phyloP scores from a whole-genome alignment of 2,329 filamentous ascomycete genomes.

The Nemania sp. region DNA sequence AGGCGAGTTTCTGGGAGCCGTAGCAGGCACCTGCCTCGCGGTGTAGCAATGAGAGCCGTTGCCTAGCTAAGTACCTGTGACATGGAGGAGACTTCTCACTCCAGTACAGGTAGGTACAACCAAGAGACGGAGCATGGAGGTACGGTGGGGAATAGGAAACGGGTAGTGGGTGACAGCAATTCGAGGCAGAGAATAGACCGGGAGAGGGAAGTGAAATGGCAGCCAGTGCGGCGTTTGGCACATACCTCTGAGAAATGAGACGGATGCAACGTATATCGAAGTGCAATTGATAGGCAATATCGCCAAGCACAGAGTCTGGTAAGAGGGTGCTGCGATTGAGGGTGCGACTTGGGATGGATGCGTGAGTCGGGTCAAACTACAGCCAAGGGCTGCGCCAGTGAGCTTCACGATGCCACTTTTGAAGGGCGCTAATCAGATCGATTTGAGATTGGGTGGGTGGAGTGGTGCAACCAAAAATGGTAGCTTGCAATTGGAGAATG shows the following conservation, averaged over 20 bases:
- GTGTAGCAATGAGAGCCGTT: conserved; percentile 1
- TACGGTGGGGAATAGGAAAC: not conserved
- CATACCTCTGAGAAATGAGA: conserved; percentile 9
- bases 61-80: not conserved
- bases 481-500: conserved; percentile 26
- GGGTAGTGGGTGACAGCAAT: not conserved
- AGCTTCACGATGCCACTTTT: conserved; percentile 33
- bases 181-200: not conserved
- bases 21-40: conserved; percentile 7
- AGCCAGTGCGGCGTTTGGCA: not conserved
- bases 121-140: not conserved
- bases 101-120: too few relatives aligned
- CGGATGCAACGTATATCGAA: not conserved
- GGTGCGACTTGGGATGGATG: not conserved
- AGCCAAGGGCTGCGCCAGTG: conserved; percentile 26
- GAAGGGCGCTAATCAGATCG: conserved; percentile 12
- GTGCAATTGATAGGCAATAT: not conserved
- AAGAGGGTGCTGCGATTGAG: too few relatives aligned
- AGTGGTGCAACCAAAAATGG: conserved; percentile 31
- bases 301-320: not conserved
- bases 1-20: conserved; percentile 24
- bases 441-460: conserved; percentile 14
- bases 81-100: not conserved
- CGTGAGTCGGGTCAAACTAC: conserved; percentile 36
- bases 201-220: not conserved